Conservation (phyloP, 345 rosid genomes). For the Draba incana region DNA sequence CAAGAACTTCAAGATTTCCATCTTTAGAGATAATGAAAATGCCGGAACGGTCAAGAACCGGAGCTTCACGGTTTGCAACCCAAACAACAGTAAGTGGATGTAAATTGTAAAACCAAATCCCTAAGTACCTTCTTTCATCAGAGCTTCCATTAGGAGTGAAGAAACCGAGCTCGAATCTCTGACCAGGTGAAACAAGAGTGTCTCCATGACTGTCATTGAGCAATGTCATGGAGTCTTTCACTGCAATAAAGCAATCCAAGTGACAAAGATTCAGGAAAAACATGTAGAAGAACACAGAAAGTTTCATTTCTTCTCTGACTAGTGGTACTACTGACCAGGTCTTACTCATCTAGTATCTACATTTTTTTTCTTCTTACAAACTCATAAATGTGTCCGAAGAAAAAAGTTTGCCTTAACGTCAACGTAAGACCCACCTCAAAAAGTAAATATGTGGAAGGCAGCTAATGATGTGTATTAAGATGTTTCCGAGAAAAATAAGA, state of each 20-base stretch:
- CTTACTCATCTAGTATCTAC: slow-evolving; percentile 28
- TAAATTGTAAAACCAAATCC: slow-evolving; percentile 47
- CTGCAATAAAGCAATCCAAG: slow-evolving; percentile 41
- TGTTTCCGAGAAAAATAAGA: slow-evolving; percentile 23
- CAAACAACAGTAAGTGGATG: slow-evolving; percentile 45
- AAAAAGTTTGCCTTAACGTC: slow-evolving; percentile 29
- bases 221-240: slow-evolving; percentile 39
- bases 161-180: slow-evolving; percentile 52
- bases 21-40: slow-evolving; percentile 29
- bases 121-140: slow-evolving; percentile 44
- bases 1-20: slow-evolving; percentile 43
- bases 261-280: slow-evolving; percentile 37
- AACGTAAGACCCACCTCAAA: slow-evolving; percentile 34
- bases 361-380: background rate
- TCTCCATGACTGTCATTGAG: slow-evolving; percentile 41
- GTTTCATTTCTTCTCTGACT: slow-evolving; percentile 41
- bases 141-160: slow-evolving; percentile 50
- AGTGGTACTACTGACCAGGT: slow-evolving; percentile 29
- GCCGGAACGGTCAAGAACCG: slow-evolving; percentile 24
- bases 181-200: slow-evolving; percentile 45
- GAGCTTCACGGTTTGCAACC: slow-evolving; percentile 54
- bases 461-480: slow-evolving; percentile 32
- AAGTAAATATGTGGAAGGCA: slow-evolving; percentile 31
- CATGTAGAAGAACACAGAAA: slow-evolving; percentile 34
- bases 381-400: background rate